Conservation (phyloP, 345 rosid species). For the Camelina hispida region DNA sequence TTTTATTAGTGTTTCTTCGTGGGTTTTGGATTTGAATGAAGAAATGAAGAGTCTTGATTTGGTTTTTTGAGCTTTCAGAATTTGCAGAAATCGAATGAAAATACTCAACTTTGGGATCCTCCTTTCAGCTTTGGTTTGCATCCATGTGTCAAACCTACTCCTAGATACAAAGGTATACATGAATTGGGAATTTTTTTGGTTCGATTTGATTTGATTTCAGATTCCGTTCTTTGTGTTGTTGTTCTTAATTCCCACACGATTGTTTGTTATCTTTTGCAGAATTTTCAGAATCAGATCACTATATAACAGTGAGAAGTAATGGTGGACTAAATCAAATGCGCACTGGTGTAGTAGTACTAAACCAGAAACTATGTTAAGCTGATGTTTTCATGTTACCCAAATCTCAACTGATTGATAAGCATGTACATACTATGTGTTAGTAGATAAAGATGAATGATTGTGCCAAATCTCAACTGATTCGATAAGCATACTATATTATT, state of each 20-base stretch:
- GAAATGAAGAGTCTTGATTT: conserved; percentile 31
- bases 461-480: background rate
- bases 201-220: background rate
- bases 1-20: background rate
- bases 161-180: conserved; percentile 62
- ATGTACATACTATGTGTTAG: too few species aligned
- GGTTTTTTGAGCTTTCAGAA: conserved; percentile 24
- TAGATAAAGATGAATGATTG: background rate
- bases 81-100: conserved; percentile 50
- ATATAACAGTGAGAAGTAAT: conserved; percentile 85
- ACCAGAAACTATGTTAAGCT: conserved; percentile 1
- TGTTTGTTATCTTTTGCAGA: conserved; percentile 49
- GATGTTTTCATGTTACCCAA: too few species aligned
- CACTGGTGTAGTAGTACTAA: conserved; percentile 69
- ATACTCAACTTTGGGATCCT: conserved; percentile 63
- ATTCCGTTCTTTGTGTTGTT: background rate
- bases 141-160: conserved; percentile 70
- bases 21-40: conserved; percentile 27
- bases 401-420: too few species aligned
- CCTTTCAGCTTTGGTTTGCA: conserved; percentile 69
- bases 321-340: conserved; percentile 99
- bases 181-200: background rate
- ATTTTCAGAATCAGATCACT: conserved; percentile 55
- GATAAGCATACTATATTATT: conserved; percentile 9
- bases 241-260: background rate